A percentile compares a stretch with the other conserved stretches of the same genome.
Evolutionary conservation across 164 flowering plant species (phyloP).

Genomic region (Chimonanthus salicifolius): DNA sequence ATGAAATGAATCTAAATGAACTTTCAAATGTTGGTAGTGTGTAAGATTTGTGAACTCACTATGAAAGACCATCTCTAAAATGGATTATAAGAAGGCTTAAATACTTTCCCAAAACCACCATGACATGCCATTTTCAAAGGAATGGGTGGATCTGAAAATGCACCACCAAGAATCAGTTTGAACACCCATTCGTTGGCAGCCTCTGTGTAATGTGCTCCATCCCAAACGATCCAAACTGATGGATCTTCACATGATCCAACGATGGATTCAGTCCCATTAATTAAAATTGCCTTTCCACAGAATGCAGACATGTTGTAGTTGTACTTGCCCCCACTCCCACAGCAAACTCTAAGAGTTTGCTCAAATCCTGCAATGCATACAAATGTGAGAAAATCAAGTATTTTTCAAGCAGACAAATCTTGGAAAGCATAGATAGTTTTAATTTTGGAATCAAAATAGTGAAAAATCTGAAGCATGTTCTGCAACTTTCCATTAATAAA

Average conservation of each 20-base stretch:
- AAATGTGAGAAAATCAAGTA: background rate
- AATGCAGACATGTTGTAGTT: conserved; percentile 45
- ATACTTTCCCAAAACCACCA: no score
- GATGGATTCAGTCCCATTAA: conserved; percentile 40
- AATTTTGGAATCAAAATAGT: no score
- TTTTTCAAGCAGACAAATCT: no score
- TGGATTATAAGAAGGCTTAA: no score
- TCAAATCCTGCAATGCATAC: conserved; percentile 44
- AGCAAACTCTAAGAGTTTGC: conserved; percentile 51
- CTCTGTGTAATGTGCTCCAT: conserved; percentile 73
- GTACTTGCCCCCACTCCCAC: conserved; percentile 83
- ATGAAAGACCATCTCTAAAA: no score
- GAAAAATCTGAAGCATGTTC: no score
- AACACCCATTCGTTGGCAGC: conserved; percentile 71
- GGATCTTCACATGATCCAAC: conserved; percentile 61
- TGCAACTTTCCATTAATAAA: no score
- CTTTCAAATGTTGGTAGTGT: no score
- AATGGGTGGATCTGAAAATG: conserved; percentile 50
- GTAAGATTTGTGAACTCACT: no score
- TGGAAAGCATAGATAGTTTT: no score
- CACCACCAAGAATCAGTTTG: conserved; percentile 45
- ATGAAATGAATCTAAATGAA: no score
- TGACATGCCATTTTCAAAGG: conserved; percentile 41
- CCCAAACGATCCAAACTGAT: conserved; percentile 51
- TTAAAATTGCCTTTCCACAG: conserved; percentile 46